Evolutionary conservation across 306 rosid species (phyloP), one percentile per base, ranked within the genome.

Genomic region (Lathyrus sativus): DNA sequence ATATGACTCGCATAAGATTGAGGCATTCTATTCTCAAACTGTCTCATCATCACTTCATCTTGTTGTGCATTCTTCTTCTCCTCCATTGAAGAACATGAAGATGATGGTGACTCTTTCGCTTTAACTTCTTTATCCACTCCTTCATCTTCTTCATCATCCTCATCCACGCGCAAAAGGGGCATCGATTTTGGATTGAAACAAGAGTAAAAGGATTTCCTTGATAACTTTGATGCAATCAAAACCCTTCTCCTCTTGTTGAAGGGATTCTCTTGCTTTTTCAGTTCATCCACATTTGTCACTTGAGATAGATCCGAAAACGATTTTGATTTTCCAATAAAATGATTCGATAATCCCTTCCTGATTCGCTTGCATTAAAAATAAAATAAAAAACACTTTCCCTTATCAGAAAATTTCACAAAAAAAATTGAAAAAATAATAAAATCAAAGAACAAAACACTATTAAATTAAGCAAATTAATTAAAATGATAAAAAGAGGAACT

Each of bases 321-420:
- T 68, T 84, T 89, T 1, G 96, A 91, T 82, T 89, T 91, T 39
- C 98, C 98, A 1, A 73, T 28, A 49, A 91, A 89, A 48, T 89
- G 81, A 8, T 56, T 81, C 11, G 98, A 91, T 63, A 91, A 84
- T 39, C 96, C 96, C 59, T 88, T 84, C 83, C 96, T 91, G 87
- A 42, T 63, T 35, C 31, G 50, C 66, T 70, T 22, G 26, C 19
- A 28, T 2, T 29, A n/a, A 45, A 11, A n/a, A n/a, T n/a, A n/a
- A n/a, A n/a, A n/a, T n/a, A n/a, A 37, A 63, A 17, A 50, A n/a
- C 74, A 41, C 57, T n/a, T 1, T 54, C 35, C 45, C 62, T 7
- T 9, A 6, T 61, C 62, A 76, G 49, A 67, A 55, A 55, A 72
- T 4, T 31, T 11, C 0, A 51, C n/a, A 38, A 4, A 28, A 57